Evolutionary conservation across 2,329 filamentous ascomycete species (phyloP).

Genomic region (Rhytidhysteron rufulum): DNA sequence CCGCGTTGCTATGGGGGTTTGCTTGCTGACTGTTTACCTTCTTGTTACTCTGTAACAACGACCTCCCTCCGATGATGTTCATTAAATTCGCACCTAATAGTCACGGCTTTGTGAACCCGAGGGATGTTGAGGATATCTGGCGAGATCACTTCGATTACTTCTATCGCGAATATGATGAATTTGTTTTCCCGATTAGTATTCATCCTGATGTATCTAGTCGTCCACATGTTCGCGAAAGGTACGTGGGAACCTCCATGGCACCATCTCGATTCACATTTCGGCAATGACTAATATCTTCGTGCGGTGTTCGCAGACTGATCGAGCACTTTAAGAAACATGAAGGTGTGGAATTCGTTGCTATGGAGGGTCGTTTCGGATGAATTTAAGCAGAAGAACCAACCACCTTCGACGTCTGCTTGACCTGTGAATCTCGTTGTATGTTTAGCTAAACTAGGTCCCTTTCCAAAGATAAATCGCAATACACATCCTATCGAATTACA

Average conservation of each 20-base stretch:
- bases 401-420: no score
- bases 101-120: slow-evolving; percentile 56
- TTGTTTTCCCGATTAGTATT: slow-evolving; percentile 73
- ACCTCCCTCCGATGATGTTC: slow-evolving; percentile 65
- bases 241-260: no score
- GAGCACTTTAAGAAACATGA: slow-evolving; percentile 64
- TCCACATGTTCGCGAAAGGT: slow-evolving; percentile 69
- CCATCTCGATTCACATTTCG: no score
- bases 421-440: no score
- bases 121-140: slow-evolving; percentile 64
- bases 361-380: slow-evolving; percentile 70
- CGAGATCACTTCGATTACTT: slow-evolving; percentile 68
- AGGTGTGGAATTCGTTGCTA: slow-evolving; percentile 64
- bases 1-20: no score
- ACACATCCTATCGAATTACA: no score
- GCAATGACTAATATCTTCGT: no score
- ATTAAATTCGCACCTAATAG: slow-evolving; percentile 63
- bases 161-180: slow-evolving; percentile 72
- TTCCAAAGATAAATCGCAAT: no score
- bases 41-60: slow-evolving; percentile 62
- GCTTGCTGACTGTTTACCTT: no score
- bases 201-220: slow-evolving; percentile 64
- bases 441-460: no score
- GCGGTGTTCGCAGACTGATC: slow-evolving; percentile 54
- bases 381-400: slow-evolving; percentile 63